A percentile compares a stretch with the other conserved stretches of the same genome.
phyloP scores from a whole-genome alignment of 768 basidiomycete species.

The Lactarius vividus region DNA sequence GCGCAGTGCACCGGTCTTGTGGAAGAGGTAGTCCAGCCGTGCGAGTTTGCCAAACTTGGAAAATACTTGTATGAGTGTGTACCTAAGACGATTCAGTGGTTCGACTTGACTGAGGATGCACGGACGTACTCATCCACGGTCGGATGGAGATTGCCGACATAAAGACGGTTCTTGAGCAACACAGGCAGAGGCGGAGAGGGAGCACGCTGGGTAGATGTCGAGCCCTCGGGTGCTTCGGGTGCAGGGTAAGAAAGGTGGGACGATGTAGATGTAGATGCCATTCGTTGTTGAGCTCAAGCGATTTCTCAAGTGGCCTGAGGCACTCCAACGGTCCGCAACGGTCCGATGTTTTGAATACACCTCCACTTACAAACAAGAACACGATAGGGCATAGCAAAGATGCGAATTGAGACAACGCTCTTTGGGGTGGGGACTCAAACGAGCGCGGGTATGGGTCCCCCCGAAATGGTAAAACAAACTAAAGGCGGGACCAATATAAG shows the following conservation, averaged over 20 bases:
- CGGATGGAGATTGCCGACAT: conserved; percentile 85
- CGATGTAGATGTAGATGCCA: conserved; percentile 7
- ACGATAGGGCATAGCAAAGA: conserved; percentile 19
- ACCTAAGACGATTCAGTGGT: conserved; percentile 45
- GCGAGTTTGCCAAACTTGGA: conserved; percentile 90
- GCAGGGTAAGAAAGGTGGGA: conserved; percentile 33
- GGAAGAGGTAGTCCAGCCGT: conserved; percentile 92
- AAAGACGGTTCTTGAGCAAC: conserved; percentile 70
- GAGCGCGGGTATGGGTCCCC: conserved; percentile 20
- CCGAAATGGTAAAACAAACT: conserved; percentile 20
- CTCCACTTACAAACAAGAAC: conserved; percentile 11
- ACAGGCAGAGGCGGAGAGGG: conserved; percentile 29
- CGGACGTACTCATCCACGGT: conserved; percentile 77
- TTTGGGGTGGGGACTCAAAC: conserved; percentile 17
- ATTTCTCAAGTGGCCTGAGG: neutral
- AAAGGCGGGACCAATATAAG: conserved; percentile 13
- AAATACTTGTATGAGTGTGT: conserved; percentile 85
- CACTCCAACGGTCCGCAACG: neutral
- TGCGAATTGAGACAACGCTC: conserved; percentile 20
- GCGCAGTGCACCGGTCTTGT: conserved; percentile 83
- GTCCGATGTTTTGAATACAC: conserved; percentile 15
- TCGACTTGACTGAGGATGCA: neutral
- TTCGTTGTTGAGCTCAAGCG: neutral
- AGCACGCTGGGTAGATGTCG: conserved; percentile 23
- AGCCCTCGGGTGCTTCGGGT: conserved; percentile 14